Evolutionary conservation across 106 monocot species (phyloP).

Genomic region (Xerophyta viscosa): DNA sequence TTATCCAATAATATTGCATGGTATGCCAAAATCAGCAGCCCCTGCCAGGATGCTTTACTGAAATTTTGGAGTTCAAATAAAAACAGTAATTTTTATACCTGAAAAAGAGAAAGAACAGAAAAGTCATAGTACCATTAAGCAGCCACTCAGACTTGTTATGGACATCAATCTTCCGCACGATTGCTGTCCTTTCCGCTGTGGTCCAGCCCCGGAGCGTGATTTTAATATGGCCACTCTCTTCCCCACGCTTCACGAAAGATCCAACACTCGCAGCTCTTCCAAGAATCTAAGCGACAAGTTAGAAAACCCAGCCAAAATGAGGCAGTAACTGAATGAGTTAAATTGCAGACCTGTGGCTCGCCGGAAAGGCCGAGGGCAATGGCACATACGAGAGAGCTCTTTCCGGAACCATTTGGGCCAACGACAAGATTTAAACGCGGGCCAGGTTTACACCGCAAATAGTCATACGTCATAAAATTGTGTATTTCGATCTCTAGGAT

Average conservation of each 20-base stretch:
- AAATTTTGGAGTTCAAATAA: too few relatives aligned
- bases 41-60: too few relatives aligned
- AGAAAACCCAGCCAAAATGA: neutral
- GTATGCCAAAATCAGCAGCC: too few relatives aligned
- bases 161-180: constrained; percentile 71
- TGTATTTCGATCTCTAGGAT: constrained; percentile 90
- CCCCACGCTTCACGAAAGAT: constrained; percentile 91
- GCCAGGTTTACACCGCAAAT: constrained; percentile 73
- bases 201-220: constrained; percentile 54
- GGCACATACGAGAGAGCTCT: constrained; percentile 97
- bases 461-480: constrained; percentile 99
- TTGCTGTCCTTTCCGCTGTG: constrained; percentile 30
- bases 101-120: too few relatives aligned
- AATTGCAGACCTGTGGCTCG: constrained; percentile 71
- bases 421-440: constrained; percentile 93
- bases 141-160: constrained; percentile 89
- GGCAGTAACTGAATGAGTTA: neutral
- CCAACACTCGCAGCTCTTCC: constrained; percentile 91
- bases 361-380: constrained; percentile 87
- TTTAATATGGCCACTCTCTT: constrained; percentile 68
- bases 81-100: too few relatives aligned
- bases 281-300: constrained; percentile 51
- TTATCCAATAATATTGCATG: too few relatives aligned
- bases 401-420: constrained; percentile 93
- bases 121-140: constrained; percentile 55